Conservation (phyloP, 1,284 basidiomycete genomes). For the Coriolopsis trogii region DNA sequence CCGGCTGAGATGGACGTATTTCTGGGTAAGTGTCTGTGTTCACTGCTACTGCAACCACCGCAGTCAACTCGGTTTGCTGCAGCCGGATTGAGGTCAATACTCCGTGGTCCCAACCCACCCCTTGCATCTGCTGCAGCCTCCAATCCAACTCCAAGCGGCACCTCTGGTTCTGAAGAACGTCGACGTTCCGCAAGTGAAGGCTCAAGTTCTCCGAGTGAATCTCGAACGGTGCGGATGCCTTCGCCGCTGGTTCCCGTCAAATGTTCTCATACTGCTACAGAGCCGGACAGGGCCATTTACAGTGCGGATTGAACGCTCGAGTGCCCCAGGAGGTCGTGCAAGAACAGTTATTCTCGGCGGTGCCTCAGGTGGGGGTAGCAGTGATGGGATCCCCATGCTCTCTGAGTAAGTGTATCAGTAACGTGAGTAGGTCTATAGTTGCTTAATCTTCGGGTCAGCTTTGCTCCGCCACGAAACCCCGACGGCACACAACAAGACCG, state of each 20-base stretch:
- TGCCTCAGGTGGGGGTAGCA: conserved; percentile 24
- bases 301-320: conserved; percentile 42
- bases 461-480: conserved; percentile 7
- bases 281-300: conserved; percentile 35
- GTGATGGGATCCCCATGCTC: conserved; percentile 28
- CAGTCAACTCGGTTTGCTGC: no score
- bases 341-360: conserved; percentile 51
- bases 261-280: conserved; percentile 9
- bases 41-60: background rate
- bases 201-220: background rate
- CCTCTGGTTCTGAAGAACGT: conserved; percentile 6
- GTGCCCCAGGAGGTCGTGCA: conserved; percentile 35
- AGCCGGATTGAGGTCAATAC: conserved; percentile 22
- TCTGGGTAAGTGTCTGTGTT: conserved; percentile 42
- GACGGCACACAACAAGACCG: conserved; percentile 32
- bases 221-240: conserved; percentile 5
- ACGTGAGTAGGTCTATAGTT: conserved; percentile 5
- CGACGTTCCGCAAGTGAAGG: conserved; percentile 8
- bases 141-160: conserved; percentile 1
- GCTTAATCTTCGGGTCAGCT: conserved; percentile 15
- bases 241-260: background rate
- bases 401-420: conserved; percentile 32
- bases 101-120: conserved; percentile 7
- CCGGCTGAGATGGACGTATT: conserved; percentile 47
- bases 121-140: background rate